Conservation (phyloP, 1,284 basidiomycete genomes). For the Apiotrichum porosum region DNA sequence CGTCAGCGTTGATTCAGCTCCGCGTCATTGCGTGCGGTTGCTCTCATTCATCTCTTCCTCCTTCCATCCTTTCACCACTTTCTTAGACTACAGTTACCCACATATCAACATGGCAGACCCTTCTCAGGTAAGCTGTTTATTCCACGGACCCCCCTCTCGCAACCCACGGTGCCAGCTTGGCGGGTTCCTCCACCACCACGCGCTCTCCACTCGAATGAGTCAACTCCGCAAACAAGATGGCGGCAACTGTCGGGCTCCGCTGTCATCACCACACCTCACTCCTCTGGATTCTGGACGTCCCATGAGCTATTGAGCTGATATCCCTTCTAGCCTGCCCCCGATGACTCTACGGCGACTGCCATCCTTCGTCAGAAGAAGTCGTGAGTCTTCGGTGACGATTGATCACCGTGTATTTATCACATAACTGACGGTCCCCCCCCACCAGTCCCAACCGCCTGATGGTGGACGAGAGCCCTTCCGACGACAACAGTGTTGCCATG, state of each 20-base stretch:
- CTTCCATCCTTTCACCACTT: not conserved
- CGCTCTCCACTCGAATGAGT: no score
- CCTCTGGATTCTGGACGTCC: no score
- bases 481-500: slow-evolving; percentile 86
- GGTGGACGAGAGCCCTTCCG: slow-evolving; percentile 82
- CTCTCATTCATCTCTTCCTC: not conserved
- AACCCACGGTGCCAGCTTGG: no score
- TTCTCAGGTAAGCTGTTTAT: no score
- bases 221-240: no score
- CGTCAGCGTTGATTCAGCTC: no score
- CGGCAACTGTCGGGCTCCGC: no score
- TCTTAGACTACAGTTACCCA: not conserved
- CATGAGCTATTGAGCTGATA: not conserved
- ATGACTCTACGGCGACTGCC: slow-evolving; percentile 67
- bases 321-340: slow-evolving; percentile 26
- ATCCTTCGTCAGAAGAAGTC: slow-evolving; percentile 94
- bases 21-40: not conserved
- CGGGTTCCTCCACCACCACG: no score
- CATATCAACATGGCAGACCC: slow-evolving; percentile 18
- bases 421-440: no score
- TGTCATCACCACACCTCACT: not conserved
- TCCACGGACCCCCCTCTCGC: no score
- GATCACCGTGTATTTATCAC: no score
- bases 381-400: slow-evolving; percentile 58
- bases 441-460: slow-evolving; percentile 85